Base-by-base conservation (phyloP, 345 rosid genomes). In the Bruguiera gymnorhiza region DNA sequence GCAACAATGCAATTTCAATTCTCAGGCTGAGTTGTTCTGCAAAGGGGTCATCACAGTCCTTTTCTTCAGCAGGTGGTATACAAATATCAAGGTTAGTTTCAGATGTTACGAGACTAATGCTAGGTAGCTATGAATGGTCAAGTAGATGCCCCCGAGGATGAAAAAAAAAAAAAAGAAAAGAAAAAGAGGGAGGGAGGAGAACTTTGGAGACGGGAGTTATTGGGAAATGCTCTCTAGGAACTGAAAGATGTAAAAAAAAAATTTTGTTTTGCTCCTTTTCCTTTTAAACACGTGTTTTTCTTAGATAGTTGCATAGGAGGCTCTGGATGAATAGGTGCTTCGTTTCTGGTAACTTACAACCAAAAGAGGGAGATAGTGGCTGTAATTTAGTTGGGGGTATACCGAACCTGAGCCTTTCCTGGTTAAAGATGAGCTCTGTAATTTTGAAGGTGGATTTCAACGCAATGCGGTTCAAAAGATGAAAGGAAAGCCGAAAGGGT, bases 371-470 rank as follows among this genome's bases (percentile, higher is more conserved):
- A 58, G 70, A 55, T 36, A 60, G 39, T 37, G 68, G 64, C 57
- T 75, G 77, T 70, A 75, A 70, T 70, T 62, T 71, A 72, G 77
- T 66, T 66, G 63, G 78, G 82, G 77, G 75, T 78, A 78, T 74
- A 81, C 76, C 56, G 70, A 81, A 67, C 26, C 60, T 4, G 69
- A 67, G 51, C 76, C 72, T 50, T 74, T 65, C 72, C 79, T 69
- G 16, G 36, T 65, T 48, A 59, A 66, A 58, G 59, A 60, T 46
- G 73, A 73, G 74, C 67, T 74, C 75, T 78, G 81, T 84, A 79
- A 74, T 78, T 75, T 81, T 84, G 76, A 76, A 53, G 80, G 83
- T 79, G 80, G 78, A 70, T 77, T 77, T 75, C 75, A 71, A 60
- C 75, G 83, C 21, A 39, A 29, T 31, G 85, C 76, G 77, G 78